A percentile compares a stretch with the other conserved stretches of the same genome.
phyloP scores from a whole-genome alignment of 768 basidiomycete genomes.

The Rhizopogon sp. region DNA sequence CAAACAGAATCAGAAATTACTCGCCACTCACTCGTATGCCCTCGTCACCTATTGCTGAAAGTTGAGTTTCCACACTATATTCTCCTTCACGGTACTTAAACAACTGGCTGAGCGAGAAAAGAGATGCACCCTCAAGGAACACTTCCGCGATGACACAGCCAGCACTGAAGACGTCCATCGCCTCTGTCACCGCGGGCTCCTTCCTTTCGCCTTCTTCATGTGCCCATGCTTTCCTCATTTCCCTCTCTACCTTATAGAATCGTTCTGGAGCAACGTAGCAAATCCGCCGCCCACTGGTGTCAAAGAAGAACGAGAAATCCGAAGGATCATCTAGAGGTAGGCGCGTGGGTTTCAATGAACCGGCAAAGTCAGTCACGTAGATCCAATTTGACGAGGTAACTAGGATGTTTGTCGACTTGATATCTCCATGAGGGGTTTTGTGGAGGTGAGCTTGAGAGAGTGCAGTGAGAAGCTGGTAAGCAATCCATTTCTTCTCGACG shows the following conservation, averaged over 20 bases:
- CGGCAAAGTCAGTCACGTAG: constrained; percentile 92
- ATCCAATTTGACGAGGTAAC: constrained; percentile 97
- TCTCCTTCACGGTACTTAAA: constrained; percentile 93
- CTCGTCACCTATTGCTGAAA: constrained; percentile 74
- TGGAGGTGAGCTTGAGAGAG: constrained; percentile 78
- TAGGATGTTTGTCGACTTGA: constrained; percentile 96
- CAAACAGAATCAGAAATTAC: not conserved
- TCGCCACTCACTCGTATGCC: constrained; percentile 65
- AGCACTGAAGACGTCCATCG: constrained; percentile 95
- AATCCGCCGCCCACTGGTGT: constrained; percentile 87
- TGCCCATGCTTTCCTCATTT: constrained; percentile 56
- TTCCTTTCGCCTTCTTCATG: constrained; percentile 50
- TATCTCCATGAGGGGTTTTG: constrained; percentile 94
- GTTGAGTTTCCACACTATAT: constrained; percentile 64
- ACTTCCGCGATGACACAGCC: constrained; percentile 96
- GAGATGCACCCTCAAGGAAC: constrained; percentile 88
- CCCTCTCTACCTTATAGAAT: constrained; percentile 81
- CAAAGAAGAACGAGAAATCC: constrained; percentile 97
- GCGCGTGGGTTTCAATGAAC: constrained; percentile 88
- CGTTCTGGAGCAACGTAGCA: constrained; percentile 97
- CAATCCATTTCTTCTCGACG: constrained; percentile 98
- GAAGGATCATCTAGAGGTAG: constrained; percentile 95
- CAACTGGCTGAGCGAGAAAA: constrained; percentile 92
- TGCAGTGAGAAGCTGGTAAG: constrained; percentile 85
- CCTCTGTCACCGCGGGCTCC: constrained; percentile 83